Evolutionary conservation across 1,139 yeast species (phyloP).

Genomic region (Zygosaccharomyces sapae): DNA sequence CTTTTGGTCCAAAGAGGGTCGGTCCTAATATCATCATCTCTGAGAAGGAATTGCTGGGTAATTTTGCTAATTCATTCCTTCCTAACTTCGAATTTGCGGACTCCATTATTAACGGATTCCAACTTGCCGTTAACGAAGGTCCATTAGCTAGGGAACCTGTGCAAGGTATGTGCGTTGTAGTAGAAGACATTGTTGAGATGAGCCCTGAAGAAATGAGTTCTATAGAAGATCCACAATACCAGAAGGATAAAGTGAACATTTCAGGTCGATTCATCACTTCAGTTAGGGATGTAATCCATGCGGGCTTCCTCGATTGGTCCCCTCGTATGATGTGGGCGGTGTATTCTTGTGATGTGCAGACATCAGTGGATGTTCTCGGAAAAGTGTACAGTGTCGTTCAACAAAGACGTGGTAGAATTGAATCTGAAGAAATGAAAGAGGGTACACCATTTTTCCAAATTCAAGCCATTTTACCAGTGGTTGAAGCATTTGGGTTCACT

Average conservation of each 20-base stretch:
- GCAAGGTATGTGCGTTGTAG: constrained; percentile 67
- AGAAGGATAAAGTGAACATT: constrained; percentile 37
- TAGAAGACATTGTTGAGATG: constrained; percentile 41
- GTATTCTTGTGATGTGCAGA: constrained; percentile 93
- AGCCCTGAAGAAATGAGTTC: constrained; percentile 37
- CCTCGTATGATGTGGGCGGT: constrained; percentile 89
- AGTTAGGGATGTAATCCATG: constrained; percentile 69
- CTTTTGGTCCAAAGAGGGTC: constrained; percentile 72
- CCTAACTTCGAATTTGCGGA: constrained; percentile 53
- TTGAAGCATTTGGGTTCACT: constrained; percentile 94
- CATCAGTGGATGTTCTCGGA: constrained; percentile 90
- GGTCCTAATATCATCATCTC: constrained; percentile 77
- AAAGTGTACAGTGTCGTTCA: constrained; percentile 94
- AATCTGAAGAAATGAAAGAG: constrained; percentile 93
- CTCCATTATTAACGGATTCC: constrained; percentile 76
- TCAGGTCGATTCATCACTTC: constrained; percentile 72
- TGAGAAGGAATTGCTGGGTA: constrained; percentile 39
- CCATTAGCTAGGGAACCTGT: constrained; percentile 86
- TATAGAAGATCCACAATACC: constrained; percentile 34
- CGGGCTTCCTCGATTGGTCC: constrained; percentile 69
- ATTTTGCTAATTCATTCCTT: constrained; percentile 16
- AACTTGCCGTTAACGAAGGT: constrained; percentile 76
- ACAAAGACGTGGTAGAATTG: constrained; percentile 75
- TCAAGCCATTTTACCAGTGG: constrained; percentile 82
- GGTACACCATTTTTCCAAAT: constrained; percentile 95